These are phyloP conservation scores for Chaetomiaceae sp. DNA, from an alignment of 2,329 filamentous ascomycete genomes.

Conservation along the genomic window DNA sequence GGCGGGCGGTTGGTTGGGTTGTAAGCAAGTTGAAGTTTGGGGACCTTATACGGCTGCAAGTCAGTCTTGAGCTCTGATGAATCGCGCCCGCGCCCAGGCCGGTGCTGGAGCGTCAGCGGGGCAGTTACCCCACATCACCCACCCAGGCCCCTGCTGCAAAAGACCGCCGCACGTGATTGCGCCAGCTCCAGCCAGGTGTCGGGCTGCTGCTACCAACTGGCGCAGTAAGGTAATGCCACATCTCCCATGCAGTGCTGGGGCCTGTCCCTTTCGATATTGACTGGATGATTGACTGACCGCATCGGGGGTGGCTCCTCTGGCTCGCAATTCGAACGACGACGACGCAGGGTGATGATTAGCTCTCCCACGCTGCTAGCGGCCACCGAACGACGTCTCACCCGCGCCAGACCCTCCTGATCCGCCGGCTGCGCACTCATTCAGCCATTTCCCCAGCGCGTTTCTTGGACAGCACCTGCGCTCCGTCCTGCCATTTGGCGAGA, in stretches of 20 bases:
- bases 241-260: constrained; percentile 20
- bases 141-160: constrained; percentile 7
- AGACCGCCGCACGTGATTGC: constrained; percentile 20
- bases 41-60: constrained; percentile 16
- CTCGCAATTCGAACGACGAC: constrained; percentile 12
- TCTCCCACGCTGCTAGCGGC: constrained; percentile 17
- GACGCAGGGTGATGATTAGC: constrained; percentile 21
- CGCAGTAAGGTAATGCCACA: constrained; percentile 26
- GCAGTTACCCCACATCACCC: constrained; percentile 22
- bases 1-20: constrained; percentile 45
- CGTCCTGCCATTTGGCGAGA: background rate
- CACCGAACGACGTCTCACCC: constrained; percentile 11
- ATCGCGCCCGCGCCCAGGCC: no score
- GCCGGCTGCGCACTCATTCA: constrained; percentile 3
- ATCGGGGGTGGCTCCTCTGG: constrained; percentile 16
- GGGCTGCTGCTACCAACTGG: background rate
- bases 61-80: constrained; percentile 2
- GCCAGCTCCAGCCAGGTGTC: constrained; percentile 14
- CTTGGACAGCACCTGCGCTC: background rate
- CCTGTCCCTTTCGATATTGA: constrained; percentile 18
- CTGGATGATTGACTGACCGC: constrained; percentile 17
- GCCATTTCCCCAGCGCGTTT: background rate
- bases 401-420: constrained; percentile 11
- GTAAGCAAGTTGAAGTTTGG: constrained; percentile 10
- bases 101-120: constrained; percentile 19